phyloP scores from a whole-genome alignment of 2,329 filamentous ascomycete genomes.

The Colletotrichum scovillei region DNA sequence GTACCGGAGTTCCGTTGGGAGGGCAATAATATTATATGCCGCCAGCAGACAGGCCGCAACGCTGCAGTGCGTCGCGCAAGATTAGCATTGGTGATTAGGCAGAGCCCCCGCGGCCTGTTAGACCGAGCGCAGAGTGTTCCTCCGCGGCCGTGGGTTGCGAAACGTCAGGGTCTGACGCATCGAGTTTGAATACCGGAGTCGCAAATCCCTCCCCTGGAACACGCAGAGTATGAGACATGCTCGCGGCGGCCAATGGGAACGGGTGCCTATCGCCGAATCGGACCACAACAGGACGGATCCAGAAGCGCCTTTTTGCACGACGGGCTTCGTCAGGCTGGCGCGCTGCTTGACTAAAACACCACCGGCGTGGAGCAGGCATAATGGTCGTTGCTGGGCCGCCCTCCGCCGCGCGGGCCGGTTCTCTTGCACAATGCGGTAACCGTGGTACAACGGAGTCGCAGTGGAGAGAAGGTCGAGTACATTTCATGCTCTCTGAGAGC shows the following conservation, averaged over 20 bases:
- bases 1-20: constrained; percentile 31
- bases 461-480: neutral
- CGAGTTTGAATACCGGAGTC: constrained; percentile 37
- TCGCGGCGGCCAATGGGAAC: constrained; percentile 31
- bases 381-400: constrained; percentile 35
- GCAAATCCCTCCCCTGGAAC: constrained; percentile 36
- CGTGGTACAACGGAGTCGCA: constrained; percentile 14
- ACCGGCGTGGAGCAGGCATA: constrained; percentile 31
- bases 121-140: constrained; percentile 33
- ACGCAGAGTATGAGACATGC: constrained; percentile 36
- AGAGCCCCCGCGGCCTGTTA: constrained; percentile 28
- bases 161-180: constrained; percentile 36
- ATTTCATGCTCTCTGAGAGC: neutral
- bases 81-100: constrained; percentile 13
- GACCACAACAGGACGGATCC: constrained; percentile 36
- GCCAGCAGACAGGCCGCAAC: neutral
- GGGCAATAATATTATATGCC: constrained; percentile 19
- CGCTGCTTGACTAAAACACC: constrained; percentile 35
- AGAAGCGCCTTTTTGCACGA: constrained; percentile 35
- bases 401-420: constrained; percentile 32
- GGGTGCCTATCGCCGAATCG: constrained; percentile 36
- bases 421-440: constrained; percentile 30
- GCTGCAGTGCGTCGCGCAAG: neutral
- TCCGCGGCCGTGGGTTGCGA: constrained; percentile 31
- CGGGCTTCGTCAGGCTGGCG: constrained; percentile 32